phyloP scores from a whole-genome alignment of 768 basidiomycete species.

The Hygrophorus russula region DNA sequence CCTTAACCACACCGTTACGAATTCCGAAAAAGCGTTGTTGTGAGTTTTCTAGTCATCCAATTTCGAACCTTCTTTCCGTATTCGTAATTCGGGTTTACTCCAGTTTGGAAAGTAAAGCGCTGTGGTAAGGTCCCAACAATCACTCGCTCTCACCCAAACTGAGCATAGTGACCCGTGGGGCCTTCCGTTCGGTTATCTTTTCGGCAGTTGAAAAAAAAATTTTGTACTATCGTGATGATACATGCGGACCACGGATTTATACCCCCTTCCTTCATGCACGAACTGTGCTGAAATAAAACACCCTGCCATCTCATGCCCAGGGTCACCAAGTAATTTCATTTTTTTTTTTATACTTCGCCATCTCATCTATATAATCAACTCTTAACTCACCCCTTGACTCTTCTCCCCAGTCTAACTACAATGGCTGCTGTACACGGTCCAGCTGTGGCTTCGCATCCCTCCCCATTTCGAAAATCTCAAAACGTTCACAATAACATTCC shows the following conservation, averaged over 20 bases:
- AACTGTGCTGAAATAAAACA: neutral
- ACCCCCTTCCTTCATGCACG: neutral
- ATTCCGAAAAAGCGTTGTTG: too few relatives aligned
- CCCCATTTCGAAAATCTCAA: neutral
- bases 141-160: neutral
- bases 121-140: neutral
- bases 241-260: neutral
- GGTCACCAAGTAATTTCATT: neutral
- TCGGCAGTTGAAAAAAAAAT: neutral
- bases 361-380: neutral
- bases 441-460: slow-evolving; percentile 3
- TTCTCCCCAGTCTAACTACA: slow-evolving; percentile 1
- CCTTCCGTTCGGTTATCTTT: neutral
- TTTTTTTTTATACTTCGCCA: neutral
- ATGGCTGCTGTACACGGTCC: slow-evolving; percentile 10
- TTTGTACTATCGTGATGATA: neutral
- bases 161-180: neutral
- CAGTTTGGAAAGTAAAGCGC: too few relatives aligned
- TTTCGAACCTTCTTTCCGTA: too few relatives aligned
- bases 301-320: neutral
- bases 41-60: too few relatives aligned
- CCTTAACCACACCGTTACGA: too few relatives aligned
- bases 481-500: neutral
- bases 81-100: too few relatives aligned
- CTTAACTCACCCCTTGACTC: neutral